Conservation (phyloP, 1,284 basidiomycete genomes). For the Ganoderma multipileum region DNA sequence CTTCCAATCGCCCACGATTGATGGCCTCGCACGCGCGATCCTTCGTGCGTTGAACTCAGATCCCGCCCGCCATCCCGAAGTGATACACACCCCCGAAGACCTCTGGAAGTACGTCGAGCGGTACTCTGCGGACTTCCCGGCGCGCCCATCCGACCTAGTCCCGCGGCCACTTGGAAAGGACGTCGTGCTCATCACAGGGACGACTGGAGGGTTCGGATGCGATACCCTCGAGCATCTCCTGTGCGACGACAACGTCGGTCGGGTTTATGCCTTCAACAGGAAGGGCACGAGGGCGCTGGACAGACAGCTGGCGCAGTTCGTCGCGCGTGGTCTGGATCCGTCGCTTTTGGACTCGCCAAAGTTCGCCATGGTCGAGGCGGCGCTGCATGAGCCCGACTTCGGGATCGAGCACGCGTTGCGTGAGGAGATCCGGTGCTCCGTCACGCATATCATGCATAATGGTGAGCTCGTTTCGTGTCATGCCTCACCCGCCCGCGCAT, state of each 20-base stretch:
- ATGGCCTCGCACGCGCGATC: conserved; percentile 28
- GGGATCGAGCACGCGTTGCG: conserved; percentile 23
- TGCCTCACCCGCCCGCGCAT: no score
- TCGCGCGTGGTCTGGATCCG: conserved; percentile 30
- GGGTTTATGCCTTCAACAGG: conserved; percentile 45
- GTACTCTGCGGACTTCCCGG: conserved; percentile 12
- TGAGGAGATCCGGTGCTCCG: conserved; percentile 29
- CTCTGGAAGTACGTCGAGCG: conserved; percentile 40
- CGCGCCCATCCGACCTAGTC: neutral
- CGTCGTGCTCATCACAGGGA: conserved; percentile 45
- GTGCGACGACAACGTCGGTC: conserved; percentile 27
- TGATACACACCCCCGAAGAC: neutral
- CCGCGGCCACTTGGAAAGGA: conserved; percentile 11
- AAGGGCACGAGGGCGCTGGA: conserved; percentile 13
- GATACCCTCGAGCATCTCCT: conserved; percentile 40
- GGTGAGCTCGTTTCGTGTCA: conserved; percentile 23
- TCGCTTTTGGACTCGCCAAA: conserved; percentile 16
- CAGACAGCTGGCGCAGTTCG: conserved; percentile 39
- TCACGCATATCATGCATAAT: conserved; percentile 37
- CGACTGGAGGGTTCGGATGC: conserved; percentile 44
- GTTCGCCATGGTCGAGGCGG: conserved; percentile 24
- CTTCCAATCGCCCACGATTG: conserved; percentile 42
- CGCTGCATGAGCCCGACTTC: conserved; percentile 23
- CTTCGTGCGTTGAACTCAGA: neutral
- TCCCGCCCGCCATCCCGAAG: neutral